Base-by-base conservation (phyloP, 2,329 filamentous ascomycete genomes). In the Didymosphaeria variabile region DNA sequence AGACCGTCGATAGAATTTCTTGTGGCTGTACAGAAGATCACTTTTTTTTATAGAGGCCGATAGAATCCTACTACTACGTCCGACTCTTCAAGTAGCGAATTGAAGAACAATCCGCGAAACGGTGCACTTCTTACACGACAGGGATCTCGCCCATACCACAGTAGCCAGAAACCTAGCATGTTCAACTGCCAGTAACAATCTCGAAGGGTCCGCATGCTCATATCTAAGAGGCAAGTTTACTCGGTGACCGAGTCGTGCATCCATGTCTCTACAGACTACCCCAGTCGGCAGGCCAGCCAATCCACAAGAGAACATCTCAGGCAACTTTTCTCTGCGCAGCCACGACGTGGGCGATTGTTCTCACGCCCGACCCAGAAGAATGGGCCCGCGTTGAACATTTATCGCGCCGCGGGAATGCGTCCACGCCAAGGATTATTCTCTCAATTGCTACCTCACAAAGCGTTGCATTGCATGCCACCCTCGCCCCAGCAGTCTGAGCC, bases 381-480 rank as follows among this genome's bases (percentile, higher is more conserved):
- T 42, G 44, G 58, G 54, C 47, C 51, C 50, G 58, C 45, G 55
- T 59, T 62, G 52, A 38, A 34, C 55, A 31, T 54, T 50, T 55
- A 44, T 38, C 56, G 61, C 47, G 62, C 60, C 55, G 61, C 36
- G 58, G 59, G 36, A 42, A n/a, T 38, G 10, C 26, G 23, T 52
- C 59, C 47, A 42, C 36, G 55, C 57, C 55, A 42, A 38, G 29
- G 19, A 44, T 42, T 29, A 6, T 40, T 36, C 58, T 36, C 55
- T 56, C 32, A 55, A 34, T 55, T 47, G 59, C 67, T 65, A 67
- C 47, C 61, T 59, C 38, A 42, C 49, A 61, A 64, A 71, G 72
- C 67, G 70, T 75, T 73, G 73, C 74, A 75, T 77, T 64, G 74
- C 76, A 75, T 73, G 57, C 58, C 58, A 53, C 56, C 60, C 61